These are phyloP conservation scores for Endogone sp. DNA, from an alignment of 192 early-diverging fungal genomes.

Conservation along the genomic window DNA sequence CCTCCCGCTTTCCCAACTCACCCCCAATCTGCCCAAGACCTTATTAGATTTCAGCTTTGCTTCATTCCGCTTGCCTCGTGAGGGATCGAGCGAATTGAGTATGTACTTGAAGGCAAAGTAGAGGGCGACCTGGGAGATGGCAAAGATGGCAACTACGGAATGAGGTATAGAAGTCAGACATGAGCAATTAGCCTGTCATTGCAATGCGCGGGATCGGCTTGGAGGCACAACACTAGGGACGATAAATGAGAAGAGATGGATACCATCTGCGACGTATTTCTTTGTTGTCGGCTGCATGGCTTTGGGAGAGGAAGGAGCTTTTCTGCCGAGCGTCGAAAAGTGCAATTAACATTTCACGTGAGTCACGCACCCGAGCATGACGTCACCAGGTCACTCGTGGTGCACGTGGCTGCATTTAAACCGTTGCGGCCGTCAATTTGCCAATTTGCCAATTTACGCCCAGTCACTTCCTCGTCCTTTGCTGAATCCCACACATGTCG, in stretches of 20 bases:
- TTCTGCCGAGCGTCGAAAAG: too few species aligned
- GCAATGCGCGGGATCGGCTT: neutral
- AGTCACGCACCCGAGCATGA: too few species aligned
- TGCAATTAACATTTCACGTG: neutral
- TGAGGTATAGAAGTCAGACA: neutral
- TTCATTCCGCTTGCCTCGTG: constrained; percentile 65
- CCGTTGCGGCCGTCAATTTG: too few species aligned
- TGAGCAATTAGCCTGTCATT: neutral
- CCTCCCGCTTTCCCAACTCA: constrained; percentile 27
- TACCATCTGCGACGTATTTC: constrained; percentile 39
- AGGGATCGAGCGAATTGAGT: constrained; percentile 69
- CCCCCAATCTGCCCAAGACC: constrained; percentile 66
- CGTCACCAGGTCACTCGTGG: neutral
- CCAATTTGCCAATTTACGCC: too few species aligned
- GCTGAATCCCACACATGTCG: too few species aligned
- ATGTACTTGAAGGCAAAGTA: constrained; percentile 87
- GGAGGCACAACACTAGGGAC: neutral
- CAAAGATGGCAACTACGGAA: constrained; percentile 67
- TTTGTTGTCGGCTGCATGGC: constrained; percentile 31
- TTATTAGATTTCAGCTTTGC: constrained; percentile 71
- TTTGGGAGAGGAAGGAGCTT: neutral
- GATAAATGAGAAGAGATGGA: too few species aligned
- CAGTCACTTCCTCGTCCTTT: too few species aligned
- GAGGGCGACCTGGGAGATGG: constrained; percentile 82
- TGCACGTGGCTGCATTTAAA: too few species aligned